phyloP scores from a whole-genome alignment of 805 yeast genomes.

The Metschnikowia amazonensis region DNA sequence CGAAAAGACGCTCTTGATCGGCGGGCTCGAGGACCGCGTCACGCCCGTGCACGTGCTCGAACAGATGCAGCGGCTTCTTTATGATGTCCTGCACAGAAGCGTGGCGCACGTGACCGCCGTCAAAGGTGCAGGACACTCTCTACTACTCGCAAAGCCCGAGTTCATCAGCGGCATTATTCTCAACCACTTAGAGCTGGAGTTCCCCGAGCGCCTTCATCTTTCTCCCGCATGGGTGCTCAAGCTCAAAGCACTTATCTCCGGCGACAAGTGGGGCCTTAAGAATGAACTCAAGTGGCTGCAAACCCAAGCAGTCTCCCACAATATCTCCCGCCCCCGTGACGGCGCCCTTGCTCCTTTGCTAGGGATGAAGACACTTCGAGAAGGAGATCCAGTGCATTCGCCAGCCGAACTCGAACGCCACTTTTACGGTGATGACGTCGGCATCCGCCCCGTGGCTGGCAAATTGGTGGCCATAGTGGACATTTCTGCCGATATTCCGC shows the following conservation, averaged over 20 bases:
- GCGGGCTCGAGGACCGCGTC: conserved; percentile 55
- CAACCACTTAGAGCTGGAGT: conserved; percentile 49
- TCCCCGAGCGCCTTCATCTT: conserved; percentile 49
- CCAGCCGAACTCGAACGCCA: conserved; percentile 50
- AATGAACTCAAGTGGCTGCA: conserved; percentile 70
- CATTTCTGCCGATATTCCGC: conserved; percentile 67
- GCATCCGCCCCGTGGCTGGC: conserved; percentile 21
- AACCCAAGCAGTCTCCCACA: conserved; percentile 47
- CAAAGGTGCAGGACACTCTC: conserved; percentile 59
- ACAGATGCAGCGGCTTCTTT: conserved; percentile 26
- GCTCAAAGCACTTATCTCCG: conserved; percentile 57
- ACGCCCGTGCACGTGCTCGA: conserved; percentile 46
- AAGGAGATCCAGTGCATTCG: conserved; percentile 57
- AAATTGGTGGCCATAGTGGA: conserved; percentile 57
- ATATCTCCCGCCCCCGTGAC: conserved; percentile 29
- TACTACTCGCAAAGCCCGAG: conserved; percentile 62
- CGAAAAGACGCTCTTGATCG: conserved; percentile 51
- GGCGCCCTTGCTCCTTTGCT: conserved; percentile 43
- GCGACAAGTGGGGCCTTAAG: conserved; percentile 77
- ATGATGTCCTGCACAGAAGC: conserved; percentile 19
- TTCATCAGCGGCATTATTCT: conserved; percentile 57
- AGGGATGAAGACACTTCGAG: conserved; percentile 74
- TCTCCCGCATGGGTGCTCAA: conserved; percentile 70
- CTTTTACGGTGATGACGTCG: conserved; percentile 29
- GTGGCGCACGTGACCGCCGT: conserved; percentile 36